Percentiles rank a stretch among this genome's conserved stretches.
Conservation (phyloP, 331 rosid species). For the Acacia pycnantha region DNA sequence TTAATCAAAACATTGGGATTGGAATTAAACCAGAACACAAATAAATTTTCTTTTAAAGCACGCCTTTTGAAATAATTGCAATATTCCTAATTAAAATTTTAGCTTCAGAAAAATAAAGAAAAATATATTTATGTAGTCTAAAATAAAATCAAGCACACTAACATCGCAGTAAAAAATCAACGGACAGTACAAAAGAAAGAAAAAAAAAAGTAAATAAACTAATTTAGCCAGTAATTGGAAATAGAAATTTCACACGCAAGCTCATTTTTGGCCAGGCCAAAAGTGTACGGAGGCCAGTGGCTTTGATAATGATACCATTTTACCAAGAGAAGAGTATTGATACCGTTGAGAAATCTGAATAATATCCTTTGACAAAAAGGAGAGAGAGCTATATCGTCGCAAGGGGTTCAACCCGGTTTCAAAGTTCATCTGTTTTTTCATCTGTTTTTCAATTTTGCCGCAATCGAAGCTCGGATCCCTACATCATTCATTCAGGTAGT, state of each 20-base stretch:
- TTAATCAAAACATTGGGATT: no score
- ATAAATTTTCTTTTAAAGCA: no score
- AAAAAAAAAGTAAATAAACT: background rate
- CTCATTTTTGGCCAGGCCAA: constrained; percentile 5
- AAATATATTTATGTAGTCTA: background rate
- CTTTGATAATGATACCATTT: background rate
- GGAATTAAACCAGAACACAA: no score
- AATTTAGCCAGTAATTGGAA: background rate
- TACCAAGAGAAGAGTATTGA: background rate
- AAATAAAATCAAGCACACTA: background rate
- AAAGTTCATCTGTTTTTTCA: background rate
- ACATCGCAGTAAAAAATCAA: background rate
- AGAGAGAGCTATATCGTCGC: constrained; percentile 32
- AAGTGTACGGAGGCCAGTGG: constrained; percentile 8
- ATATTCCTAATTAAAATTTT: background rate
- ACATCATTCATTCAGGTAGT: constrained; percentile 9
- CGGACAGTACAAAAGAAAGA: background rate
- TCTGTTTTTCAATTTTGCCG: constrained; percentile 6
- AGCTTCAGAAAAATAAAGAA: background rate
- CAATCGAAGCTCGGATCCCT: constrained; percentile 11
- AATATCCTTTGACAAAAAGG: constrained; percentile 16
- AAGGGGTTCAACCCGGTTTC: constrained; percentile 30
- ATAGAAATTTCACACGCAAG: constrained; percentile 1
- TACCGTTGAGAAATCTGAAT: constrained; percentile 23
- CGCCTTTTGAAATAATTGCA: background rate